A percentile compares a stretch with the other conserved stretches of the same genome.
Conservation (phyloP, 2,329 filamentous ascomycete species). For the Fusarium newnesense region DNA sequence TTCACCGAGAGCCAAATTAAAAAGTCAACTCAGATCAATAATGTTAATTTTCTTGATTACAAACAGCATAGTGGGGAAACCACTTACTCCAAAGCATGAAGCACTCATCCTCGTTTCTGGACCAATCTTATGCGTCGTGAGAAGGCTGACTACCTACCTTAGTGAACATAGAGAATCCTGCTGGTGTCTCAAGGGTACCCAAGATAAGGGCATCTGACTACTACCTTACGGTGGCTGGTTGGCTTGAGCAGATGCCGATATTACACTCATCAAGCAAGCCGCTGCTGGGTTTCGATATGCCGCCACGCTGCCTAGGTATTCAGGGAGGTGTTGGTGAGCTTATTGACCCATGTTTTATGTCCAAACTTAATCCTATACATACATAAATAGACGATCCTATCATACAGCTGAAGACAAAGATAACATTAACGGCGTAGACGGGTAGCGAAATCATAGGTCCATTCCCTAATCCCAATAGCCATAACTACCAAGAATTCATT, state of each 20-base stretch:
- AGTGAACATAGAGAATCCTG: not conserved
- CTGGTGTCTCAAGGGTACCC: not conserved
- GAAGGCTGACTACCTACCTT: not conserved
- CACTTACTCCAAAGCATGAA: not conserved
- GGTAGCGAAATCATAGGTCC: conserved; percentile 4
- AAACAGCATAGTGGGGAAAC: not conserved
- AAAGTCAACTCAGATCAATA: not conserved
- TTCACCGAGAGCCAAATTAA: not conserved
- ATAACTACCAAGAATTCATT: not conserved
- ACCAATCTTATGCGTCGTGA: not conserved
- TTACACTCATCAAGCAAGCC: not conserved
- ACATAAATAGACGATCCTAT: not conserved
- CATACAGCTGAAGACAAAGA: not conserved
- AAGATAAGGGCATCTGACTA: not conserved
- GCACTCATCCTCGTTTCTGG: not conserved
- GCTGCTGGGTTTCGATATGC: not conserved
- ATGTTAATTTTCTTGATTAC: not conserved
- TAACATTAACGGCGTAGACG: not conserved
- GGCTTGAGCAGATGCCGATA: not conserved
- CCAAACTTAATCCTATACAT: not conserved
- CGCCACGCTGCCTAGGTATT: not conserved
- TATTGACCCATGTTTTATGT: not conserved
- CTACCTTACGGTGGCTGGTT: not conserved
- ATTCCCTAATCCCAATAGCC: not conserved
- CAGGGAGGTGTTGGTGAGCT: not conserved